phyloP scores from a whole-genome alignment of 2,329 filamentous ascomycete genomes.

The Colletotrichum sp. region DNA sequence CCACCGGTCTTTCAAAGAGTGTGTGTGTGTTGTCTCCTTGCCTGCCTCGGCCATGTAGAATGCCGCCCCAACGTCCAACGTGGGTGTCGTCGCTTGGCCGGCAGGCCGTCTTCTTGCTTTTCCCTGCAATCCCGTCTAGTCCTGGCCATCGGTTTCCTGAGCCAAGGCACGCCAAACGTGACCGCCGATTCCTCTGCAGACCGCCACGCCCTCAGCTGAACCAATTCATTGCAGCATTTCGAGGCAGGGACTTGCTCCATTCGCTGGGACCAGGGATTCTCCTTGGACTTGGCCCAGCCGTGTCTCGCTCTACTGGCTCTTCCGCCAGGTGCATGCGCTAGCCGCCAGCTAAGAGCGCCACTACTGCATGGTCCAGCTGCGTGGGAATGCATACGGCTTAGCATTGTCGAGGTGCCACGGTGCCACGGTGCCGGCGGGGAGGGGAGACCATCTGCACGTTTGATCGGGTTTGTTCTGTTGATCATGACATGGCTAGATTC shows the following conservation, averaged over 20 bases:
- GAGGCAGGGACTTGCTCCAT: background rate
- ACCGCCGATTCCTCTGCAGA: constrained; percentile 5
- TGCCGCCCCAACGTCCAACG: background rate
- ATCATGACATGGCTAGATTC: background rate
- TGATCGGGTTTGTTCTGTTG: background rate
- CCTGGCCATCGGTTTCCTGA: background rate
- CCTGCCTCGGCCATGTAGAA: background rate
- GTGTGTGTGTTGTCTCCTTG: background rate
- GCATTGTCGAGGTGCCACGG: background rate
- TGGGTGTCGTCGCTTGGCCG: background rate
- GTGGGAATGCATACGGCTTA: constrained; percentile 18
- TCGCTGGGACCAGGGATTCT: background rate
- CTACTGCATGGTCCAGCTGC: constrained; percentile 18
- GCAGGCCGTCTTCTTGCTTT: background rate
- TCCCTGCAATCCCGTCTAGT: background rate
- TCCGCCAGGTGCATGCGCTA: constrained; percentile 13
- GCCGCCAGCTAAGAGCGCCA: constrained; percentile 8
- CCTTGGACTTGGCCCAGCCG: constrained; percentile 1
- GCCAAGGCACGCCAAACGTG: background rate
- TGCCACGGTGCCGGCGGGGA: constrained; percentile 8
- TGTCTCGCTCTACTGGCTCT: constrained; percentile 11
- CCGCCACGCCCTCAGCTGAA: constrained; percentile 20
- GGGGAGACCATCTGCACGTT: background rate
- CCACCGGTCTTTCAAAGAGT: background rate
- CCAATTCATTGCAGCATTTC: background rate